Evolutionary conservation across 2,329 filamentous ascomycete species (phyloP), one percentile per base, ranked within the genome.

Genomic region (Arthroderma sp.): DNA sequence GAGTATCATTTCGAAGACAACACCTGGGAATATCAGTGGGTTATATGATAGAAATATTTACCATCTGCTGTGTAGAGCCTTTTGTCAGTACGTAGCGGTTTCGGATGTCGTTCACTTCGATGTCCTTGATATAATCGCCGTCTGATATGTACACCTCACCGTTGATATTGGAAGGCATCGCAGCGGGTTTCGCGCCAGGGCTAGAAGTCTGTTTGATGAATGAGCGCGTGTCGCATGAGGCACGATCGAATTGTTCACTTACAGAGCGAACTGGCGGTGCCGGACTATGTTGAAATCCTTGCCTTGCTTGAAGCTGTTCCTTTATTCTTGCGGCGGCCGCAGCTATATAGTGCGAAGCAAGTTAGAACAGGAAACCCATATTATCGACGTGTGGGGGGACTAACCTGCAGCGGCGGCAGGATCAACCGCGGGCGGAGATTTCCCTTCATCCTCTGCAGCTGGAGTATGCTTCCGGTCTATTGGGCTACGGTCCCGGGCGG

Each of bases 81-180:
- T 95, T 96, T 53, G 89, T 98, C 70, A 98, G 75, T 64, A 88
- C 83, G 66, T 98, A 98, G 57, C 89, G 85, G 64, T 96, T 98
- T 53, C 89, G 83, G 59, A 96, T 70, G 66, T 96, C 89, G 66
- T 98, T 98, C 71, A 98, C 86, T 71, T 96, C 91, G 60, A 98
- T 94, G 61, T 98, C 91, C 66, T 93, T 91, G 68, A 98, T 96
- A 64, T 85, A 96, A 68, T 98, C 91, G 57, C 91, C 91, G 62
- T 96, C 91, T 50, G 88, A 83, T 56, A 94, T 83, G 62, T 96
- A 96, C 63, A 94, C 83, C 58, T 93, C 86, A 57, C 82, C 80
- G 57, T 89, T 86, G 63, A 93, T 74, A 49, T 78, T 78, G n/a
- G 68, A 62, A 38, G 64, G 61, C 36, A 72, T 68, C 28, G 72